Evolutionary conservation across 1,284 basidiomycete genomes (phyloP).

Genomic region (Marasmius sp.): DNA sequence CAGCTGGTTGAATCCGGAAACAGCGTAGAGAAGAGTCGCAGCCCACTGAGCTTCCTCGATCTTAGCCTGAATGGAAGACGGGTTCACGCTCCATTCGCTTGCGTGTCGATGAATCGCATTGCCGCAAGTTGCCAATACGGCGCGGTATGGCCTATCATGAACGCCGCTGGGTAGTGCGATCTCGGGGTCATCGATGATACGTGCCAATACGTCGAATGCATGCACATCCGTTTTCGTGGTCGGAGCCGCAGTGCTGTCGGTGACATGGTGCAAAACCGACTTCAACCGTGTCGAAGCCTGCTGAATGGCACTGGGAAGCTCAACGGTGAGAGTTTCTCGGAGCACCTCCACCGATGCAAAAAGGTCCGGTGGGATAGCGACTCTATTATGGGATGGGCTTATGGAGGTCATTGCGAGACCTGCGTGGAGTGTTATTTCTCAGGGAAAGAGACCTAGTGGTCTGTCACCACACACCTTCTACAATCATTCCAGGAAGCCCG

Average conservation of each 20-base stretch:
- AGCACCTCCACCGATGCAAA: background rate
- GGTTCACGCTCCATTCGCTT: constrained; percentile 15
- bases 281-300: background rate
- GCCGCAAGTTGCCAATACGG: constrained; percentile 28
- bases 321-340: too few species aligned
- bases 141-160: constrained; percentile 15
- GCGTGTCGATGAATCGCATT: constrained; percentile 42
- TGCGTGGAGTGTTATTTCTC: too few species aligned
- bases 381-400: constrained; percentile 26
- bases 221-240: too few species aligned
- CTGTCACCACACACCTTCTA: constrained; percentile 49
- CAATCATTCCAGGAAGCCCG: constrained; percentile 57
- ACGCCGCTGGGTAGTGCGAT: constrained; percentile 26
- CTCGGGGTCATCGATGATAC: constrained; percentile 41
- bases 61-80: constrained; percentile 38
- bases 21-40: constrained; percentile 40
- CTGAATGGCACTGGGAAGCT: too few species aligned
- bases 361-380: constrained; percentile 24
- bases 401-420: constrained; percentile 44
- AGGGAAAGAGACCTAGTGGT: constrained; percentile 26
- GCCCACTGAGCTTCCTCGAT: constrained; percentile 49
- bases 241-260: background rate
- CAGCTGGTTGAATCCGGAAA: constrained; percentile 36
- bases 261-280: constrained; percentile 4
- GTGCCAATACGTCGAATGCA: constrained; percentile 42